Conservation (phyloP, 495 filamentous ascomycete species). For the Talaromyces nanjingensis region DNA sequence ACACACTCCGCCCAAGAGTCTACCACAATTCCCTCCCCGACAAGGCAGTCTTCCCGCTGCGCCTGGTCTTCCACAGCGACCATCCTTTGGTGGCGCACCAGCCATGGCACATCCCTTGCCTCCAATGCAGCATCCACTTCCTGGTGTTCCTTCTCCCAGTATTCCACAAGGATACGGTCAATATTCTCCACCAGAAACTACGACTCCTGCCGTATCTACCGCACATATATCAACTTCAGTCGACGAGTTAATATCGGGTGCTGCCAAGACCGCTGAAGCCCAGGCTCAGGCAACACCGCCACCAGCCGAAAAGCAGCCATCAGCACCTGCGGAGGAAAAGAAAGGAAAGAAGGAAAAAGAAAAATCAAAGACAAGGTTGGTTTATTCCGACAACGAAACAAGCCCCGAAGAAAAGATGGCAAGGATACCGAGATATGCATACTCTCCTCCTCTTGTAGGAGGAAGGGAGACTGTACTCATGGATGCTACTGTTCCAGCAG, state of each 20-base stretch:
- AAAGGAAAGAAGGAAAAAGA: conserved; percentile 56
- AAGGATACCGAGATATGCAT: conserved; percentile 66
- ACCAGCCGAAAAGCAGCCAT: conserved; percentile 12
- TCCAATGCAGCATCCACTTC: conserved; percentile 50
- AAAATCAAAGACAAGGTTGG: conserved; percentile 65
- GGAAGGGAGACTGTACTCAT: conserved; percentile 23
- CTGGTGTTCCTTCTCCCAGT: conserved; percentile 11
- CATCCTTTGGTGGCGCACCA: conserved; percentile 48
- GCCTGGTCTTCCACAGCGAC: conserved; percentile 58
- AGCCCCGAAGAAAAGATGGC: conserved; percentile 89
- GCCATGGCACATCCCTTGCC: conserved; percentile 55
- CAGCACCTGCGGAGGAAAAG: conserved; percentile 45
- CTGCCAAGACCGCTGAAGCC: conserved; percentile 39
- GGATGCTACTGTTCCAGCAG: conserved; percentile 30
- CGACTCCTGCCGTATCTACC: conserved; percentile 16
- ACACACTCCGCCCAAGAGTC: conserved; percentile 33
- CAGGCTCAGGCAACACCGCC: conserved; percentile 13
- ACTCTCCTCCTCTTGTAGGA: conserved; percentile 42
- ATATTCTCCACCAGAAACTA: conserved; percentile 31
- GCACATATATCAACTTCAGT: conserved; percentile 42
- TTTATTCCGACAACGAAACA: conserved; percentile 69
- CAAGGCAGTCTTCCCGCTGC: conserved; percentile 46
- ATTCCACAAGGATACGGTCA: conserved; percentile 23
- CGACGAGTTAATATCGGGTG: conserved; percentile 56
- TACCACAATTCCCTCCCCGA: conserved; percentile 33